Evolutionary conservation across 805 yeast species (phyloP).

Genomic region (Hanseniaspora clermontiae): DNA sequence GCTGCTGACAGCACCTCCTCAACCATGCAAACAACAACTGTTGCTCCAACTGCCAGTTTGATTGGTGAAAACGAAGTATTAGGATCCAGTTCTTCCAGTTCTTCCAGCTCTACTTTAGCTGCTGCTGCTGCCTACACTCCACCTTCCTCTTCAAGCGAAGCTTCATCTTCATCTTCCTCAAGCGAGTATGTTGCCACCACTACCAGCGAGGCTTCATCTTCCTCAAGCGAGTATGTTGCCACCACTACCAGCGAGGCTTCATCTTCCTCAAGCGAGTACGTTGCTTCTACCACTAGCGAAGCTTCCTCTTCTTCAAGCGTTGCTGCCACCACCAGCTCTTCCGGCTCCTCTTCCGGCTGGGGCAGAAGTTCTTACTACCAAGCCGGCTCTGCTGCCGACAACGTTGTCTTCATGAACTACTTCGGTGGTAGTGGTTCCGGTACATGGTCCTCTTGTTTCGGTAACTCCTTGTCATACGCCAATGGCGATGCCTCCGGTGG

Average conservation of each 20-base stretch:
- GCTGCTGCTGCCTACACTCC: slow-evolving; percentile 15
- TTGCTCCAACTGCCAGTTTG: slow-evolving; percentile 20
- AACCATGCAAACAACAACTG: slow-evolving; percentile 17
- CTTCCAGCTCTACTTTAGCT: slow-evolving; percentile 21
- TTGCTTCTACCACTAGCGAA: background rate
- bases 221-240: slow-evolving; percentile 14
- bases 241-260: slow-evolving; percentile 17
- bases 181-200: slow-evolving; percentile 22
- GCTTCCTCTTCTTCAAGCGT: slow-evolving; percentile 20
- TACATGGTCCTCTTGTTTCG: slow-evolving; percentile 72
- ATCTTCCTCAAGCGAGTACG: slow-evolving; percentile 14
- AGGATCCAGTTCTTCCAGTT: slow-evolving; percentile 18
- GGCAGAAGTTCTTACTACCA: slow-evolving; percentile 60
- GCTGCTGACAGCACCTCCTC: slow-evolving; percentile 19
- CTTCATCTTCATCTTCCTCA: slow-evolving; percentile 20
- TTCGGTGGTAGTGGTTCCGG: slow-evolving; percentile 87
- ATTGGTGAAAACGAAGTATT: background rate
- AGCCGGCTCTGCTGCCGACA: slow-evolving; percentile 52
- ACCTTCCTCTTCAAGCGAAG: slow-evolving; percentile 21
- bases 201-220: slow-evolving; percentile 21
- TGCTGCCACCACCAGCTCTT: slow-evolving; percentile 22
- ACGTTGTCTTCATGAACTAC: slow-evolving; percentile 74
- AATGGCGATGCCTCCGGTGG: slow-evolving; percentile 65
- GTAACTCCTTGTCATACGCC: slow-evolving; percentile 81
- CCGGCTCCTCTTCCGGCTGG: slow-evolving; percentile 45